Conservation (phyloP, 352 stramenopile species). For the Globisporangium spinosum region DNA sequence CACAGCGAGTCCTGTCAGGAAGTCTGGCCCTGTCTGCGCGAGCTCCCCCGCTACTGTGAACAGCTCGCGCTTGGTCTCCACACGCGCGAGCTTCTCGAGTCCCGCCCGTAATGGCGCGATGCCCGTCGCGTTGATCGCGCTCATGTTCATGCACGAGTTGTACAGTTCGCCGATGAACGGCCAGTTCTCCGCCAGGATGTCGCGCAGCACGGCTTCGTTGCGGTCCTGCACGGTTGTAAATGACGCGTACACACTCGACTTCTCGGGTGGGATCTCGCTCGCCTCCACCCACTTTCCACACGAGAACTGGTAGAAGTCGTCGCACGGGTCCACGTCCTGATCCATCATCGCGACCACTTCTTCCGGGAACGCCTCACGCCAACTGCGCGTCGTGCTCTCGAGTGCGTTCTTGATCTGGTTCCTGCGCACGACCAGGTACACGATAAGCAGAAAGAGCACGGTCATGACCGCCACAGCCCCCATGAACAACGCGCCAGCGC, state of each 20-base stretch:
- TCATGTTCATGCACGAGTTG: constrained; percentile 64
- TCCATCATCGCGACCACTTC: constrained; percentile 29
- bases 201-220: constrained; percentile 27
- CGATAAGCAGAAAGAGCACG: constrained; percentile 39
- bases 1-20: constrained; percentile 78
- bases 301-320: constrained; percentile 34
- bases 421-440: constrained; percentile 37
- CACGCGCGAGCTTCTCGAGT: constrained; percentile 36
- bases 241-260: constrained; percentile 22
- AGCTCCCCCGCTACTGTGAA: constrained; percentile 55
- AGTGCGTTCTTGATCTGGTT: constrained; percentile 30
- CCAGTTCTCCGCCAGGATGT: constrained; percentile 39
- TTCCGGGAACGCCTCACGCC: constrained; percentile 14
- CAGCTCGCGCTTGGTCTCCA: constrained; percentile 33
- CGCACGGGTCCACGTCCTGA: constrained; percentile 22
- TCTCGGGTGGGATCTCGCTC: constrained; percentile 27
- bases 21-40: constrained; percentile 51
- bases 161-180: constrained; percentile 56
- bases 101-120: constrained; percentile 28
- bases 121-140: constrained; percentile 38
- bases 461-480: constrained; percentile 28
- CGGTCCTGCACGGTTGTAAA: constrained; percentile 26
- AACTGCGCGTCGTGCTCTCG: constrained; percentile 29
- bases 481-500: constrained; percentile 21
- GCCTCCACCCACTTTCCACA: constrained; percentile 30